Conservation (phyloP, 2,329 filamentous ascomycete species). For the Aplosporella prunicola region DNA sequence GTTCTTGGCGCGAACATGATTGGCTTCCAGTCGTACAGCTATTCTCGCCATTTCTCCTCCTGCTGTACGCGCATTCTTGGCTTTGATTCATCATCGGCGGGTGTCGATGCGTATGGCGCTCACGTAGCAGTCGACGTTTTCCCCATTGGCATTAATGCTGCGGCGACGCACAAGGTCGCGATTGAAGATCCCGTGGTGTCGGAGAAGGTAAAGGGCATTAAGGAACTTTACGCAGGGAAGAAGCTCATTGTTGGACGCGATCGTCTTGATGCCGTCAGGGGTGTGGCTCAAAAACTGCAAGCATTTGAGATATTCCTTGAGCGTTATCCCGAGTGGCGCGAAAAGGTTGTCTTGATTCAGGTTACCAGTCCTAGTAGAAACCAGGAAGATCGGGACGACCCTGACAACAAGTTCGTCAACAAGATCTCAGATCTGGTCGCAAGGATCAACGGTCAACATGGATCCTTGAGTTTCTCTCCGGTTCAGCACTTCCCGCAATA, state of each 20-base stretch:
- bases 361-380: constrained; percentile 81
- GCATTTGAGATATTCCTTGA: constrained; percentile 90
- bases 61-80: constrained; percentile 86
- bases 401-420: constrained; percentile 71
- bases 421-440: constrained; percentile 86
- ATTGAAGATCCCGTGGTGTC: constrained; percentile 62
- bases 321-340: constrained; percentile 81
- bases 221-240: constrained; percentile 72
- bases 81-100: constrained; percentile 77
- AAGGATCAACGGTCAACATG: constrained; percentile 83
- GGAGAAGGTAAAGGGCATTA: constrained; percentile 61
- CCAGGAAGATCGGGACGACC: constrained; percentile 63
- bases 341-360: constrained; percentile 87
- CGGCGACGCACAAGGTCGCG: constrained; percentile 63
- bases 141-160: constrained; percentile 89
- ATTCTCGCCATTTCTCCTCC: constrained; percentile 87
- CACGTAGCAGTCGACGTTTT: constrained; percentile 89
- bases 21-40: constrained; percentile 92
- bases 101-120: constrained; percentile 80
- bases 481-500: constrained; percentile 95
- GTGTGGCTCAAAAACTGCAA: constrained; percentile 91
- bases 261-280: constrained; percentile 83
- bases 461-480: constrained; percentile 78
- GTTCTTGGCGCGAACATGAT: constrained; percentile 86
- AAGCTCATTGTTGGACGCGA: constrained; percentile 94